phyloP scores from a whole-genome alignment of 192 early-diverging fungal species.

The Umbelopsis vinacea region DNA sequence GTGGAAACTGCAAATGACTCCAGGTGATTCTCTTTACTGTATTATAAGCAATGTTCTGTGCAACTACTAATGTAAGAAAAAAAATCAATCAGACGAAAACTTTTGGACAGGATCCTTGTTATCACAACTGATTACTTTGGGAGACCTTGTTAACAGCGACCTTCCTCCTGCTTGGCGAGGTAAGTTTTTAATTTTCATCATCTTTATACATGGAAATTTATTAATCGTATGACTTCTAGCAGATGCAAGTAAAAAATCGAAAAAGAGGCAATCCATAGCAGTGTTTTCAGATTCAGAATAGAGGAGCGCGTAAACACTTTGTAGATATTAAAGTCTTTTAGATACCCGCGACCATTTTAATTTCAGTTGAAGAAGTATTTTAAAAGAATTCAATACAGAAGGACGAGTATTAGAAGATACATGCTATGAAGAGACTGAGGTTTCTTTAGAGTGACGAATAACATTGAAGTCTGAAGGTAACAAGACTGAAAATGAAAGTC shows the following conservation, averaged over 20 bases:
- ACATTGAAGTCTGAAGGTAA: too few relatives aligned
- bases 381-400: too few relatives aligned
- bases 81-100: neutral
- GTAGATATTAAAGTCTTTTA: neutral
- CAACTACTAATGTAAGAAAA: neutral
- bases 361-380: too few relatives aligned
- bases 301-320: neutral
- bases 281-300: slow-evolving; percentile 15
- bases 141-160: neutral
- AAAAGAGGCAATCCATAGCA: neutral
- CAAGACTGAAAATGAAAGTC: too few relatives aligned
- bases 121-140: neutral
- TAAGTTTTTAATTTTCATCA: neutral
- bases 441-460: too few relatives aligned
- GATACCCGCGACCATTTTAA: too few relatives aligned
- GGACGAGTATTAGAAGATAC: too few relatives aligned
- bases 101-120: neutral
- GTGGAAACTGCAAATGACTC: neutral
- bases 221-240: neutral
- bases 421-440: too few relatives aligned
- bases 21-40: neutral
- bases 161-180: neutral
- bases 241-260: slow-evolving; percentile 3
- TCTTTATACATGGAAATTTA: neutral
- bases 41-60: too few relatives aligned